Conservation (phyloP, 352 stramenopile genomes). For the Phytophthora lateralis region DNA sequence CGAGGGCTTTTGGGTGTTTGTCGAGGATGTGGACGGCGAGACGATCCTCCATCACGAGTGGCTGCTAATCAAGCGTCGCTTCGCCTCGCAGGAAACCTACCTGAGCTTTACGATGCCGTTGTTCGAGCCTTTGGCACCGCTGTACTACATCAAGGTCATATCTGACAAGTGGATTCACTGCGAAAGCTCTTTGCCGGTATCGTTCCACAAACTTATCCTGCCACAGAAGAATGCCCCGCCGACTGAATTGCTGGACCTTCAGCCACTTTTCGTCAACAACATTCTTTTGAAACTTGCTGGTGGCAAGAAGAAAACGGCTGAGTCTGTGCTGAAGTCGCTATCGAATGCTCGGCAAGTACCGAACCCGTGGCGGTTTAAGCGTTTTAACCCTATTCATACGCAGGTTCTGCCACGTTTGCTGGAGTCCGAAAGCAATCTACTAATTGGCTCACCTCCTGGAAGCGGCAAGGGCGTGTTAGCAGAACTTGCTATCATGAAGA, state of each 20-base stretch:
- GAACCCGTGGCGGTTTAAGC: constrained; percentile 80
- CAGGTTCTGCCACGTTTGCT: constrained; percentile 96
- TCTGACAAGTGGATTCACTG: constrained; percentile 99
- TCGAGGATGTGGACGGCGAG: constrained; percentile 98
- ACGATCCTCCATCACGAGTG: constrained; percentile 98
- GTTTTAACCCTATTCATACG: constrained; percentile 99
- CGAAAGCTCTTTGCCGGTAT: constrained; percentile 95
- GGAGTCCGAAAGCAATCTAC: constrained; percentile 94
- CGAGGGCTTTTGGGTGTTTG: constrained; percentile 98
- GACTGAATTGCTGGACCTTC: constrained; percentile 98
- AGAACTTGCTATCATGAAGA: constrained; percentile 97
- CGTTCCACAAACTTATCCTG: constrained; percentile 98
- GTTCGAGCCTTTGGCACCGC: constrained; percentile 96
- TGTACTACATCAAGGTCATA: constrained; percentile 98
- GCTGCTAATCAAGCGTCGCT: constrained; percentile 93
- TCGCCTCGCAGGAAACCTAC: constrained; percentile 81
- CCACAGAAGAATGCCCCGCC: constrained; percentile 98
- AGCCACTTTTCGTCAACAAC: constrained; percentile 94
- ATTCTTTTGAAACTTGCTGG: constrained; percentile 71
- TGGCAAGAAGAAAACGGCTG: constrained; percentile 65
- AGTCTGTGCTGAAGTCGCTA: constrained; percentile 56
- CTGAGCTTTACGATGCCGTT: constrained; percentile 97
- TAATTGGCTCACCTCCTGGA: constrained; percentile 95
- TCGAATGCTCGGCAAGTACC: constrained; percentile 41
- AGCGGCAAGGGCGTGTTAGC: constrained; percentile 95